Evolutionary conservation across 2,329 filamentous ascomycete species (phyloP).

Genomic region (Microcyclosporella mali): DNA sequence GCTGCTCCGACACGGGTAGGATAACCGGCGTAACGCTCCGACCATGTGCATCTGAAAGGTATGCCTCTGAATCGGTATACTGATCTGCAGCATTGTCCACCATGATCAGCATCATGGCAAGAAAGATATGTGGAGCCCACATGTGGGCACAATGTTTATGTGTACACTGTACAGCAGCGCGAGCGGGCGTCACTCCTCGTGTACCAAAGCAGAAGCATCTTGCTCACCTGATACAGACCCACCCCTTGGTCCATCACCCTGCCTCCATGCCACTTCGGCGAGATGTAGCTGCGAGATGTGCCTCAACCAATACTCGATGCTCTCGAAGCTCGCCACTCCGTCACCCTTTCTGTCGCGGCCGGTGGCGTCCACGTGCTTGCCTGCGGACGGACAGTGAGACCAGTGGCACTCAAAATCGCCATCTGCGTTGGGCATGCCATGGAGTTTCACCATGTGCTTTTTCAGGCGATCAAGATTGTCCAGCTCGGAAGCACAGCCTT

Average conservation of each 20-base stretch:
- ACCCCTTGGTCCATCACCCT: constrained; percentile 54
- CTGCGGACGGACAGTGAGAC: constrained; percentile 35
- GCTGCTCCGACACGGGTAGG: constrained; percentile 9
- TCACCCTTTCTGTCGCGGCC: constrained; percentile 19
- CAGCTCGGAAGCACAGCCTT: constrained; percentile 50
- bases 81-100: constrained; percentile 22
- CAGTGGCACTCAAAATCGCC: constrained; percentile 42
- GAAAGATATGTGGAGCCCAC: background rate
- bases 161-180: background rate
- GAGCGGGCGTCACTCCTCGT: background rate
- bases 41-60: constrained; percentile 44
- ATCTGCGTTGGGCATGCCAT: constrained; percentile 36
- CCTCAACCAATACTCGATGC: constrained; percentile 39
- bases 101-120: background rate
- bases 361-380: constrained; percentile 16
- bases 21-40: constrained; percentile 43
- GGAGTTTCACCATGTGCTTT: constrained; percentile 54
- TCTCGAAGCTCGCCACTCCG: constrained; percentile 31
- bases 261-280: constrained; percentile 48
- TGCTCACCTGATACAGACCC: constrained; percentile 49
- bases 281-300: constrained; percentile 51
- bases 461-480: constrained; percentile 57
- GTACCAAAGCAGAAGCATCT: too few species aligned
- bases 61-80: constrained; percentile 37
- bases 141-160: background rate